These are phyloP conservation scores for Ophiostoma triangulosporum DNA, from an alignment of 2,329 filamentous ascomycete genomes.

Conservation along the genomic window DNA sequence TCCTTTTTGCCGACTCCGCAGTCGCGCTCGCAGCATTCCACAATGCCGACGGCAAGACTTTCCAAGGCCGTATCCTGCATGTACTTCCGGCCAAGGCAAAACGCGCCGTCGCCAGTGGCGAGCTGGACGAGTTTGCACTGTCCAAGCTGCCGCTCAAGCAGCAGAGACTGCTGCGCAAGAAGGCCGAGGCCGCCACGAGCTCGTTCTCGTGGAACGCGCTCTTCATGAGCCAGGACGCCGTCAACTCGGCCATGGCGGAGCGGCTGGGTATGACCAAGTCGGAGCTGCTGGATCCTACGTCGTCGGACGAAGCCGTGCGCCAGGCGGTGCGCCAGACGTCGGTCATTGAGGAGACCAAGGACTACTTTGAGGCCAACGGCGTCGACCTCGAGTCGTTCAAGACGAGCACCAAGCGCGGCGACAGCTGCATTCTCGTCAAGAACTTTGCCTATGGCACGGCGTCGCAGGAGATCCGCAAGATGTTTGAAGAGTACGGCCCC, in stretches of 20 bases:
- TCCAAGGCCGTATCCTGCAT: constrained; percentile 86
- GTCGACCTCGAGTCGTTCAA: constrained; percentile 91
- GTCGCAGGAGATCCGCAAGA: constrained; percentile 59
- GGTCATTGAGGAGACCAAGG: constrained; percentile 89
- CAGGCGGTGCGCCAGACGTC: constrained; percentile 87
- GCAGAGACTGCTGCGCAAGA: constrained; percentile 80
- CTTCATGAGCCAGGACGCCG: constrained; percentile 96
- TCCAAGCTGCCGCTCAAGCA: constrained; percentile 90
- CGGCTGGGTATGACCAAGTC: constrained; percentile 83
- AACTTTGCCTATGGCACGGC: constrained; percentile 82
- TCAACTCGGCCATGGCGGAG: constrained; percentile 77
- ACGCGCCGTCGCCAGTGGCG: constrained; percentile 39
- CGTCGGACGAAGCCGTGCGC: constrained; percentile 84
- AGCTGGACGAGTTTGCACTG: constrained; percentile 72
- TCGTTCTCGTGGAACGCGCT: constrained; percentile 98
- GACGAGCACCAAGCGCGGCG: constrained; percentile 59
- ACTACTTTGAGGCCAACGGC: constrained; percentile 76
- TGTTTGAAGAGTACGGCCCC: constrained; percentile 78
- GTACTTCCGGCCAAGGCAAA: constrained; percentile 76
- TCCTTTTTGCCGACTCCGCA: constrained; percentile 61
- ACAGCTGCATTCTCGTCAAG: constrained; percentile 81
- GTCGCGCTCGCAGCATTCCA: constrained; percentile 69
- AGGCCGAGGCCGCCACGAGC: constrained; percentile 61
- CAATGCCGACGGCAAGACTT: constrained; percentile 67
- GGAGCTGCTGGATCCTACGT: constrained; percentile 88